These are phyloP conservation scores for Dispira simplex DNA, from an alignment of 192 early-diverging fungal species.

Conservation along the genomic window DNA sequence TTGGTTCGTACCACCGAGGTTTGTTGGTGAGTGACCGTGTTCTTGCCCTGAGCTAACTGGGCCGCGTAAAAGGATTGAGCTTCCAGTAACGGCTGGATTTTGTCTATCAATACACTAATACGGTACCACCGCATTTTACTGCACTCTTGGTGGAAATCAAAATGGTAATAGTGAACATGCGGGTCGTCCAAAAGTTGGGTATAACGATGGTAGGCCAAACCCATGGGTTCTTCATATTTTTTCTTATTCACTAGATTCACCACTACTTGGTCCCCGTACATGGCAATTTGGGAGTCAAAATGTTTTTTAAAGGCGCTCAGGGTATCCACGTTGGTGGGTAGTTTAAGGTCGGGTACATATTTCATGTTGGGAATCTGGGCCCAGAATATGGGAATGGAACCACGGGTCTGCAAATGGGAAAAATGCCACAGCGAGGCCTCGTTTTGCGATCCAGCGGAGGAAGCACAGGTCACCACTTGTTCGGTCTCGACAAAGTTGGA, in stretches of 20 bases:
- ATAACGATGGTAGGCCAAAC: conserved; percentile 55
- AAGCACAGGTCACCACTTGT: conserved; percentile 57
- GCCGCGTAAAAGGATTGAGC: conserved; percentile 35
- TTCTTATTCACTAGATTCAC: conserved; percentile 92
- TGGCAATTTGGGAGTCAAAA: conserved; percentile 17
- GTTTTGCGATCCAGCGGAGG: background rate
- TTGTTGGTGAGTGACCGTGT: conserved; percentile 26
- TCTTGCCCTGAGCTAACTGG: background rate
- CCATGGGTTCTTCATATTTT: conserved; percentile 79
- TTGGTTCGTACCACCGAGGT: conserved; percentile 82
- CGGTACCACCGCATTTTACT: conserved; percentile 91
- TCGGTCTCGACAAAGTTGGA: conserved; percentile 98
- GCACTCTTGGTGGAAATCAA: conserved; percentile 97
- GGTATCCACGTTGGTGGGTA: conserved; percentile 32
- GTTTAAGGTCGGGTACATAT: conserved; percentile 75
- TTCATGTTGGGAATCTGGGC: conserved; percentile 80
- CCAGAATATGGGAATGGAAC: conserved; percentile 94
- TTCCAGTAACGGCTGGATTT: conserved; percentile 48
- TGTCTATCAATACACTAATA: conserved; percentile 65
- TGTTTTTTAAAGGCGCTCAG: conserved; percentile 22
- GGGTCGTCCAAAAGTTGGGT: conserved; percentile 42
- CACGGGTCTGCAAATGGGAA: conserved; percentile 86
- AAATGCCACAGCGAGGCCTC: conserved; percentile 24
- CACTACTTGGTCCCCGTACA: conserved; percentile 71
- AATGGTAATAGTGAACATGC: conserved; percentile 62